Base-by-base conservation (phyloP, 1,284 basidiomycete genomes). In the Pseudozyma thailandica region DNA sequence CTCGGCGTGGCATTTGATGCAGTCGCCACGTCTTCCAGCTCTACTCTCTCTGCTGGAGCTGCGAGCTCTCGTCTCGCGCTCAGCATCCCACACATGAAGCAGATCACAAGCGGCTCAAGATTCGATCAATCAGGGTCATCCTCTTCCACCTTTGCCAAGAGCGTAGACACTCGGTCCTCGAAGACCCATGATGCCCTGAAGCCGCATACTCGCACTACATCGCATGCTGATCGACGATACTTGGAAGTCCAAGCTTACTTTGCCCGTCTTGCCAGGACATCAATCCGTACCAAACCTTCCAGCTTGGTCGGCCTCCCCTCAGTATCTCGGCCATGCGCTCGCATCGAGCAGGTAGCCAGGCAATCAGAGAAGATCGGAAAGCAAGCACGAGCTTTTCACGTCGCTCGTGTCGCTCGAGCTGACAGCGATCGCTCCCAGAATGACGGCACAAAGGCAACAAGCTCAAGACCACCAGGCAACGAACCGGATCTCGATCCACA, bases 191-290 rank as follows among this genome's bases (percentile, higher is more conserved):
- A 23, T 23, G 39, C 9, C 6, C 3, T 21, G 33, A 16, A n/a
- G 3, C 23, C 20, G 4, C 39, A 9, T 7, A 18, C 3, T 37
- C 15, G 13, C 15, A n/a, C 30, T 13, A 16, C 6, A 9, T 26
- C n/a, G 10, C 21, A 51, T 21, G 37, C 54, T n/a, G 33, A 23
- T 5, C 13, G 25, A 23, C 59, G 63, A 48, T 66, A 60, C 18
- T 44, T 66, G 3, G 56, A 52, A 21, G 56, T 66, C 15, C 63
- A 52, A 30, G 50, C 63, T 12, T 66, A 51, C 41, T 66, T 66
- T 21, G 28, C 51, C 8, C 37, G 47, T 1, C 51, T 51, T 10
- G 51, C 50, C 3, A 41, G 38, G 21, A 35, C 54, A 1, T 35
- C 33, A 7, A n/a, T 16, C 13, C 6, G 8, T 6, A 12, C 13